Conservation (phyloP, 2,329 filamentous ascomycete species). For the Parastagonospora nodorum region DNA sequence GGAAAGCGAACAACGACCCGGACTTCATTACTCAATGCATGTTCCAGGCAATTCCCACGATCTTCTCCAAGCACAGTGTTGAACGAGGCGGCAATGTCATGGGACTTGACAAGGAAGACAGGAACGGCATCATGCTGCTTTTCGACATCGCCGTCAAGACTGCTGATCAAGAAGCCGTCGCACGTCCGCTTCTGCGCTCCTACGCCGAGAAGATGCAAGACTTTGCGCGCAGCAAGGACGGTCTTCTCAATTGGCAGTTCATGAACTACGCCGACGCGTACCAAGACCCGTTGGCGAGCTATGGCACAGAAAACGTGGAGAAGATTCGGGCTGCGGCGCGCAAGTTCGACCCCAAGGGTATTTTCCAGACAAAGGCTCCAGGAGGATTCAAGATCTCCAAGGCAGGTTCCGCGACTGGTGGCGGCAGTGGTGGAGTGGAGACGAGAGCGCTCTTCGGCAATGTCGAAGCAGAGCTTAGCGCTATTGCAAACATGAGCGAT, state of each 20-base stretch:
- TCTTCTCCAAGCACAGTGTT: slow-evolving; percentile 21
- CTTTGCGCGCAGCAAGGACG: slow-evolving; percentile 14
- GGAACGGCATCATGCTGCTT: slow-evolving; percentile 28
- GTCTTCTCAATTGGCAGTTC: slow-evolving; percentile 26
- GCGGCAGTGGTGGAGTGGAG: too few species aligned
- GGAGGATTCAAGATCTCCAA: slow-evolving; percentile 27
- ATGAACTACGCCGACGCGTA: slow-evolving; percentile 44
- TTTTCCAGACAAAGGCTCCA: slow-evolving; percentile 29
- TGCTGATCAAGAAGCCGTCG: slow-evolving; percentile 16
- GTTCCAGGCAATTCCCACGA: slow-evolving; percentile 26
- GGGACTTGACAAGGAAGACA: slow-evolving; percentile 22
- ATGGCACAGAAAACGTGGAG: slow-evolving; percentile 17
- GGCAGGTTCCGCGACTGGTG: not conserved
- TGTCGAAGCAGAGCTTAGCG: too few species aligned
- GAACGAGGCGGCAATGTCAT: slow-evolving; percentile 34
- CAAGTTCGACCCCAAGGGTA: slow-evolving; percentile 28
- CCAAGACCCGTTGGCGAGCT: slow-evolving; percentile 37
- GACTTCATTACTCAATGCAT: slow-evolving; percentile 33
- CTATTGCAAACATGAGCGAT: too few species aligned
- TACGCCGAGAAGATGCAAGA: slow-evolving; percentile 17
- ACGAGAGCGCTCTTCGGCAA: too few species aligned
- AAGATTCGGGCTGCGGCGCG: slow-evolving; percentile 16
- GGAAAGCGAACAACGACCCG: slow-evolving; percentile 12
- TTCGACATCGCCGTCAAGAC: slow-evolving; percentile 22
- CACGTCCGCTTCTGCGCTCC: slow-evolving; percentile 11